Percentiles rank a stretch among this genome's conserved stretches.
phyloP scores from a whole-genome alignment of 352 stramenopile genomes.

The Globisporangium heterothallicum region DNA sequence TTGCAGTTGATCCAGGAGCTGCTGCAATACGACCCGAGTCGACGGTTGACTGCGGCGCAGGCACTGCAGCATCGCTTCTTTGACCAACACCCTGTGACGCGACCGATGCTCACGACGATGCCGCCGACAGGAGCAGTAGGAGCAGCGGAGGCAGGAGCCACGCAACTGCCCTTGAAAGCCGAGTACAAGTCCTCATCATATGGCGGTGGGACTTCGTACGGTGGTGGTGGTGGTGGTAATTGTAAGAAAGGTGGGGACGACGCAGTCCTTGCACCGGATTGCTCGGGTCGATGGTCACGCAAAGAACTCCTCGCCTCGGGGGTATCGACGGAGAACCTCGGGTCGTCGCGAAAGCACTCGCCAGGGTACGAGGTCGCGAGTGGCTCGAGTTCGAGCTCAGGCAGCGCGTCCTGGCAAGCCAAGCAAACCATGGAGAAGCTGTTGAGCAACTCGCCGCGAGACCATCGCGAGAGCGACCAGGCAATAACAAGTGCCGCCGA shows the following conservation, averaged over 20 bases:
- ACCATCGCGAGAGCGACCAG: constrained; percentile 17
- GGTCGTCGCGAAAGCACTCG: constrained; percentile 12
- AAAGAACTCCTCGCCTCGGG: constrained; percentile 11
- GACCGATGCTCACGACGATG: constrained; percentile 26
- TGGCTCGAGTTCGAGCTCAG: no score
- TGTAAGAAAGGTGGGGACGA: constrained; percentile 8
- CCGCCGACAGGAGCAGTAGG: not conserved
- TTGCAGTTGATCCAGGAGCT: constrained; percentile 87
- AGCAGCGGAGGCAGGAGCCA: no score
- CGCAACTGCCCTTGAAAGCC: constrained; percentile 25
- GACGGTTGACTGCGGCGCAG: constrained; percentile 82
- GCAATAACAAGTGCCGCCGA: no score
- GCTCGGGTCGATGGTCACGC: constrained; percentile 9
- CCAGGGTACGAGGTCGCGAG: constrained; percentile 1
- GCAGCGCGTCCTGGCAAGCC: not conserved
- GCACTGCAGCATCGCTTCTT: constrained; percentile 95
- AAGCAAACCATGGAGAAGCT: not conserved
- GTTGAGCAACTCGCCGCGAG: no score
- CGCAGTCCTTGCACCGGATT: no score
- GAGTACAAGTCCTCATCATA: constrained; percentile 23
- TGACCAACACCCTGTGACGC: constrained; percentile 38
- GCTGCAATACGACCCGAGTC: constrained; percentile 89
- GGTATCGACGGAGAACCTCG: not conserved
- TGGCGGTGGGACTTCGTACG: not conserved
- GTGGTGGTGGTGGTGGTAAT: not conserved